phyloP scores from a whole-genome alignment of 495 filamentous ascomycete genomes.

The Aspergillus ellipticus region DNA sequence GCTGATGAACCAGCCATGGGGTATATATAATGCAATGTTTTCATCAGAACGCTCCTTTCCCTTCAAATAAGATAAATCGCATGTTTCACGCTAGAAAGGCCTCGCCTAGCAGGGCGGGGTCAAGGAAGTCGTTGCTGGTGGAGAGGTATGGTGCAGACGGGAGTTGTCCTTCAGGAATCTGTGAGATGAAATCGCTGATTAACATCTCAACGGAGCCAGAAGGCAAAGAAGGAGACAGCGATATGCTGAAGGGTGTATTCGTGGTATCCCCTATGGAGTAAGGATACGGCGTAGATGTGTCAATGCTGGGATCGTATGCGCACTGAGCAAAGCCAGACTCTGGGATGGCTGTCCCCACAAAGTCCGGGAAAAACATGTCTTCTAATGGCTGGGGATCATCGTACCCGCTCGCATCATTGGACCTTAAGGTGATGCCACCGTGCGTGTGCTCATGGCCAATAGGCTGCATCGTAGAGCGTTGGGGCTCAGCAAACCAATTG shows the following conservation, averaged over 20 bases:
- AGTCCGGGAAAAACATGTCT: neutral
- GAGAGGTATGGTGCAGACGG: neutral
- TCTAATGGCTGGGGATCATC: neutral
- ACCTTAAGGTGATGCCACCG: neutral
- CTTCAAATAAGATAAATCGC: neutral
- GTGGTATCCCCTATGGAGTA: neutral
- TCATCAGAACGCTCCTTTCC: neutral
- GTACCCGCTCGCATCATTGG: neutral
- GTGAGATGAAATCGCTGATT: conserved; percentile 11
- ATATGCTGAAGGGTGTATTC: neutral
- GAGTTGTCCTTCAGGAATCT: conserved; percentile 2
- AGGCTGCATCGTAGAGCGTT: neutral
- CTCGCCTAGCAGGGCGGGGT: neutral
- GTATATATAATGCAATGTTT: neutral
- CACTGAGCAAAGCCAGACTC: neutral
- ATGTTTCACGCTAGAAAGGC: neutral
- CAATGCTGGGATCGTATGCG: neutral
- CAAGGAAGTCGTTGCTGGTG: neutral
- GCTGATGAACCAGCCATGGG: neutral
- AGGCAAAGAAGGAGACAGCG: neutral
- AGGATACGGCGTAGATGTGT: neutral
- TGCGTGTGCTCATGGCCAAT: neutral
- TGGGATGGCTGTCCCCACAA: neutral
- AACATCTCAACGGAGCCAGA: conserved; percentile 11
- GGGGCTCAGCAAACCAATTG: neutral